These are phyloP conservation scores for Magnolia changhungtana DNA, from an alignment of 164 flowering plant genomes.

Conservation along the genomic window DNA sequence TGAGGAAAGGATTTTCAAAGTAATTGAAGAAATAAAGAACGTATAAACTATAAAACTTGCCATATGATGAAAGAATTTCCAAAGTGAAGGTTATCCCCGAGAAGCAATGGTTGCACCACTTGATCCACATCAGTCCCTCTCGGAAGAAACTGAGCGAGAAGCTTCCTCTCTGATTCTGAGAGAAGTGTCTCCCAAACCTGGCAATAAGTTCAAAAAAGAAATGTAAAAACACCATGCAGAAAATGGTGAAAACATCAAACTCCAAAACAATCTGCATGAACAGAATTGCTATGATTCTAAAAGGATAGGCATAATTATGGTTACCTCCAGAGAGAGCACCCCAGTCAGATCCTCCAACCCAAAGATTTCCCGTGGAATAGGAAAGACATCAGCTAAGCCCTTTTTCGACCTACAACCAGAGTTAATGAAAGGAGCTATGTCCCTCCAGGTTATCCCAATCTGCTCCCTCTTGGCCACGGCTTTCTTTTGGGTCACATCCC, in stretches of 20 bases:
- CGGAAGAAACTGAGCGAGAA: conserved; percentile 70
- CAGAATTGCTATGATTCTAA: not conserved
- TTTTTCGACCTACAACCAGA: conserved; percentile 23
- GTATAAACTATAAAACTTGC: conserved; percentile 23
- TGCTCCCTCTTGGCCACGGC: conserved; percentile 72
- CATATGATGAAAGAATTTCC: conserved; percentile 79
- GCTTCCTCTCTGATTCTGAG: conserved; percentile 61
- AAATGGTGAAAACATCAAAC: not conserved
- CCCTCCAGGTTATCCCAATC: conserved; percentile 54
- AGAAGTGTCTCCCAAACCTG: conserved; percentile 72
- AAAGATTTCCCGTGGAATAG: conserved; percentile 59
- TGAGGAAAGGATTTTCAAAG: not conserved
- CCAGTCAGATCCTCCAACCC: conserved; percentile 47
- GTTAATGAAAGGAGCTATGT: conserved; percentile 45
- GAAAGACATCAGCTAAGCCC: conserved; percentile 55
- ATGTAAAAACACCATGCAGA: not conserved
- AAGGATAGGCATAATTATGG: not conserved
- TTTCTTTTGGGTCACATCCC: conserved; percentile 47
- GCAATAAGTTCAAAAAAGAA: not conserved
- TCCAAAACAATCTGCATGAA: not conserved
- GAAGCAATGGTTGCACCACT: conserved; percentile 53
- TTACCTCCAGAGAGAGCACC: conserved; percentile 71
- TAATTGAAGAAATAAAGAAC: not conserved
- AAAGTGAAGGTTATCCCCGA: conserved; percentile 66
- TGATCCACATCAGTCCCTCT: conserved; percentile 40